Conservation (phyloP, 768 basidiomycete species). For the Collybiopsis luxurians region DNA sequence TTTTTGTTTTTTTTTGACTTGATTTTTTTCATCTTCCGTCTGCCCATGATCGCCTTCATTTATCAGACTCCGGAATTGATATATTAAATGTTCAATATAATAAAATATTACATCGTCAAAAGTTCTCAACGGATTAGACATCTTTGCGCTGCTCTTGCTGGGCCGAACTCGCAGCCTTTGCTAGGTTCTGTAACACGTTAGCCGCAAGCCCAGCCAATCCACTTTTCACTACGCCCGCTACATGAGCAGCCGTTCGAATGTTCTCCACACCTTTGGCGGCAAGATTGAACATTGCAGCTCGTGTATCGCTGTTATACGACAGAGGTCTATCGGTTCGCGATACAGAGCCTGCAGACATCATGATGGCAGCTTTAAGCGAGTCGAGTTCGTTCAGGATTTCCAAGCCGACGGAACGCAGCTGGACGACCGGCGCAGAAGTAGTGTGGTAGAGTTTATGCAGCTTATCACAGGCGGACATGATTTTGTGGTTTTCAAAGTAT, state of each 20-base stretch:
- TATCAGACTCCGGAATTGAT: too few species aligned
- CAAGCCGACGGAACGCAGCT: constrained; percentile 83
- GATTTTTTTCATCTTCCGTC: too few species aligned
- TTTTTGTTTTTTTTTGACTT: too few species aligned
- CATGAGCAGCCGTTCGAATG: constrained; percentile 31
- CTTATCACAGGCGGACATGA: constrained; percentile 86
- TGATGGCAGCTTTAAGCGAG: constrained; percentile 76
- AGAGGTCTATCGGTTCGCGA: constrained; percentile 21
- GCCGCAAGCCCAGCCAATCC: constrained; percentile 25
- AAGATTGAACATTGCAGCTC: constrained; percentile 27
- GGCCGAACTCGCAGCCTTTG: too few species aligned
- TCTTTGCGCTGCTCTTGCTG: too few species aligned
- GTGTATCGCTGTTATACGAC: constrained; percentile 3
- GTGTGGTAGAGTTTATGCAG: constrained; percentile 83
- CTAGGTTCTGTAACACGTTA: constrained; percentile 26
- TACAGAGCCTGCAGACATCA: constrained; percentile 67
- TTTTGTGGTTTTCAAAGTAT: constrained; percentile 82
- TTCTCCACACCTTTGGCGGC: constrained; percentile 47
- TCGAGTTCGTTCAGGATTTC: constrained; percentile 92
- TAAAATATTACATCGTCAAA: too few species aligned
- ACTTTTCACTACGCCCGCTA: constrained; percentile 26
- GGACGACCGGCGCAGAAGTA: constrained; percentile 68
- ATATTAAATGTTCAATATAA: too few species aligned
- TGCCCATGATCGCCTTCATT: too few species aligned
- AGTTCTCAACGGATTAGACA: too few species aligned